Evolutionary conservation across 768 basidiomycete genomes (phyloP), one percentile per base, ranked within the genome.

Genomic region (Kwoniella sp.): DNA sequence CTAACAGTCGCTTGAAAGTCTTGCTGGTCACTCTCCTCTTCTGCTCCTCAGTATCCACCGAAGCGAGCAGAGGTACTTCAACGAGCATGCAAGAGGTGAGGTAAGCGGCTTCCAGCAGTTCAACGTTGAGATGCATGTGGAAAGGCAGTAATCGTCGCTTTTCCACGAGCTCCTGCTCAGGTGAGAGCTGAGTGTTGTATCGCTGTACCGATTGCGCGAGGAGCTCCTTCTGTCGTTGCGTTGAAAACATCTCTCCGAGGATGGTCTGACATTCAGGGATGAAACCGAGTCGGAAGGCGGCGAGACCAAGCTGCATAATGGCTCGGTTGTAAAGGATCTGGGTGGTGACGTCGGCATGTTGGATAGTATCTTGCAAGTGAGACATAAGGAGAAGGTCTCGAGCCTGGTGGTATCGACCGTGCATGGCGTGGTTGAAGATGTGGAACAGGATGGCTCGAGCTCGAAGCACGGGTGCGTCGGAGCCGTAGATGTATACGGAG

Each of bases 121-220:
- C 96, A 15, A 96, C 92, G 83, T 98, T 99, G 82, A 98, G 93
- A 82, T 99, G 96, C 90, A 98, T 91, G 82, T 99, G 96, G 89
- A 98, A 99, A 29, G 96, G 96, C 25, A 99, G 85, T 73, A 97
- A 92, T 34, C 96, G 87, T 70, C 93, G 89, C 71, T 93, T 91
- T 81, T 99, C 96, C 2, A 93, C 88, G 77, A 93, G 91, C 81
- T 99, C 96, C 82, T 99, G 96, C 81, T 99, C 96, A 1, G 92
- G 92, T 13, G 90, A 87, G 64, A 79, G 73, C 9, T 87, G 86
- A 51, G 81, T 80, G 72, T 91, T 90, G 84, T 88, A 95, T 34
- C 93, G 87, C 79, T 97, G 95, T 2, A 95, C 90, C 30, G 94
- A 93, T 79, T 99, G 96, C 0, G 95, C 96, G 4, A 99, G 86